A percentile compares a stretch with the other conserved stretches of the same genome.
These are phyloP conservation scores for Colletotrichum phormii DNA, from an alignment of 2,329 filamentous ascomycete genomes.

Conservation along the genomic window DNA sequence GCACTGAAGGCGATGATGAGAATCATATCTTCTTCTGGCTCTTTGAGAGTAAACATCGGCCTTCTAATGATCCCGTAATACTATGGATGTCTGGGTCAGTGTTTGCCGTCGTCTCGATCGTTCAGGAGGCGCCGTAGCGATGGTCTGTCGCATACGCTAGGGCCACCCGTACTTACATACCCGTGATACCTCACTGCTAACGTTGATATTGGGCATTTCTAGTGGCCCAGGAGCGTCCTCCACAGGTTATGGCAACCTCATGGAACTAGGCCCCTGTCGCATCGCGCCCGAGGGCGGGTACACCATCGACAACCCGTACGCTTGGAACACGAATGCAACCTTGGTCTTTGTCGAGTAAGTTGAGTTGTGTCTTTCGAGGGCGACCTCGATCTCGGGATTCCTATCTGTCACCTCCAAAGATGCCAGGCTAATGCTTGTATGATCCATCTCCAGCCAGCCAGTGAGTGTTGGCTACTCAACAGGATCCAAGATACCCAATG, in stretches of 20 bases:
- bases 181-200: neutral
- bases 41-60: slow-evolving; percentile 1
- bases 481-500: neutral
- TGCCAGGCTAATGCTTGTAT: neutral
- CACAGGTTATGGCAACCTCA: slow-evolving; percentile 7
- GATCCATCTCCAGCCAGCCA: neutral
- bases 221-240: slow-evolving; percentile 18
- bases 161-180: no score
- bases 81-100: slow-evolving; percentile 12
- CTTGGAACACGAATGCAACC: slow-evolving; percentile 7
- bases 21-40: slow-evolving; percentile 23
- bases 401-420: neutral
- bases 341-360: slow-evolving; percentile 10
- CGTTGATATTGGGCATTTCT: neutral
- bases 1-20: neutral
- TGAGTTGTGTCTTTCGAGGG: neutral
- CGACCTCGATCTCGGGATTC: neutral
- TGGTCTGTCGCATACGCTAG: no score
- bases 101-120: neutral
- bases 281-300: slow-evolving; percentile 11
- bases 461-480: neutral
- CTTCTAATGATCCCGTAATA: neutral
- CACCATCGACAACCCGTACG: neutral
- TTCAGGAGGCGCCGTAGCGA: no score
- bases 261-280: slow-evolving; percentile 15